A percentile compares a stretch with the other conserved stretches of the same genome.
phyloP scores from a whole-genome alignment of 768 basidiomycete genomes.

The Naematelia encephala region DNA sequence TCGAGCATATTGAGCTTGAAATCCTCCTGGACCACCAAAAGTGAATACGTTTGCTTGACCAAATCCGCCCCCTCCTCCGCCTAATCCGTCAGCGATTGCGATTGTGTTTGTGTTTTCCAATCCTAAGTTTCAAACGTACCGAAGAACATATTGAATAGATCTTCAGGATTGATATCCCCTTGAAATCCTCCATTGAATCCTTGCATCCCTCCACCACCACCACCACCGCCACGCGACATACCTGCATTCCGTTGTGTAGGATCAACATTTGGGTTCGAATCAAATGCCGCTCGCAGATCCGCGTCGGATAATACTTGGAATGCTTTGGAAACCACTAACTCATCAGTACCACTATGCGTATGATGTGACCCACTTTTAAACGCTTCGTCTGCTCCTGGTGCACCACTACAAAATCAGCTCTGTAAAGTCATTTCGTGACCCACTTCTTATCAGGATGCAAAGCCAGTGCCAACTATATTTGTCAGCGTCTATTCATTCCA shows the following conservation, averaged over 20 bases:
- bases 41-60: slow-evolving; percentile 61
- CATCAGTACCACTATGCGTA: neutral
- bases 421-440: neutral
- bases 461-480: slow-evolving; percentile 66
- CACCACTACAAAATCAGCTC: slow-evolving; percentile 65
- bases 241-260: slow-evolving; percentile 70
- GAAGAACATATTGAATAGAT: slow-evolving; percentile 98
- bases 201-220: slow-evolving; percentile 42
- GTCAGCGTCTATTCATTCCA: neutral
- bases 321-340: slow-evolving; percentile 90
- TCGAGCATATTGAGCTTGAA: slow-evolving; percentile 62
- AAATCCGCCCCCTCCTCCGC: slow-evolving; percentile 52
- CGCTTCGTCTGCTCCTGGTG: slow-evolving; percentile 96
- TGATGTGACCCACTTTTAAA: slow-evolving; percentile 73
- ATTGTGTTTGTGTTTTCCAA: too few species aligned
- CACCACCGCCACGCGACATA: slow-evolving; percentile 13
- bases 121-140: too few species aligned
- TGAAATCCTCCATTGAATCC: slow-evolving; percentile 44
- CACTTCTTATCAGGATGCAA: slow-evolving; percentile 55
- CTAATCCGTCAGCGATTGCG: too few species aligned
- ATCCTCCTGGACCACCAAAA: slow-evolving; percentile 74
- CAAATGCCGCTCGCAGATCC: slow-evolving; percentile 82
- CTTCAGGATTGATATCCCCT: slow-evolving; percentile 84
- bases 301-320: slow-evolving; percentile 94
- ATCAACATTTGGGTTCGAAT: slow-evolving; percentile 61